These are phyloP conservation scores for Kazachstania sp. DNA, from an alignment of 1,139 yeast species.

Conservation along the genomic window DNA sequence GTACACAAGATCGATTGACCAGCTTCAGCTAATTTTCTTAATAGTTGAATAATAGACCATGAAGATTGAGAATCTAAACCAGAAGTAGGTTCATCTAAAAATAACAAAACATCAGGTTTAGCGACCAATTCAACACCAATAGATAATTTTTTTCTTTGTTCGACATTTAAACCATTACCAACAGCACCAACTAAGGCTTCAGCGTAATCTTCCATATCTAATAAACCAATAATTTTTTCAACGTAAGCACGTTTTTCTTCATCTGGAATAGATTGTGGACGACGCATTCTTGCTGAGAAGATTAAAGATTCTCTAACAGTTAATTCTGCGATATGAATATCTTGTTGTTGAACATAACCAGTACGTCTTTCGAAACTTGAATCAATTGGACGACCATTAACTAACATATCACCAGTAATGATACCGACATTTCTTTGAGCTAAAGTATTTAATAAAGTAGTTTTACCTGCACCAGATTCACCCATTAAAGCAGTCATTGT, in stretches of 20 bases:
- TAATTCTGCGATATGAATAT: slow-evolving; percentile 44
- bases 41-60: slow-evolving; percentile 43
- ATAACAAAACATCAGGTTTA: slow-evolving; percentile 41
- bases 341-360: slow-evolving; percentile 57
- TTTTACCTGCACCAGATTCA: slow-evolving; percentile 67
- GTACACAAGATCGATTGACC: slow-evolving; percentile 52
- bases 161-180: slow-evolving; percentile 52
- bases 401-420: slow-evolving; percentile 51
- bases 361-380: slow-evolving; percentile 47
- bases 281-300: slow-evolving; percentile 48
- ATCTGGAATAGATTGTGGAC: slow-evolving; percentile 42
- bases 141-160: slow-evolving; percentile 52
- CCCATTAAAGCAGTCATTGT: slow-evolving; percentile 55
- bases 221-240: slow-evolving; percentile 42
- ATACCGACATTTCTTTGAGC: slow-evolving; percentile 48
- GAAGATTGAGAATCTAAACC: slow-evolving; percentile 50
- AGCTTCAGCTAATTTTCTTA: slow-evolving; percentile 39
- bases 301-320: slow-evolving; percentile 49
- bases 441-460: slow-evolving; percentile 51
- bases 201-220: slow-evolving; percentile 46
- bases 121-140: slow-evolving; percentile 51
- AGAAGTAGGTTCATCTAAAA: slow-evolving; percentile 48
- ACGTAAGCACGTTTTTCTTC: slow-evolving; percentile 42
- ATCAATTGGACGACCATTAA: slow-evolving; percentile 43
- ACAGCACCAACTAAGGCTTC: slow-evolving; percentile 49